Evolutionary conservation across 129 eudicot species (phyloP).

Genomic region (Centella asiatica): DNA sequence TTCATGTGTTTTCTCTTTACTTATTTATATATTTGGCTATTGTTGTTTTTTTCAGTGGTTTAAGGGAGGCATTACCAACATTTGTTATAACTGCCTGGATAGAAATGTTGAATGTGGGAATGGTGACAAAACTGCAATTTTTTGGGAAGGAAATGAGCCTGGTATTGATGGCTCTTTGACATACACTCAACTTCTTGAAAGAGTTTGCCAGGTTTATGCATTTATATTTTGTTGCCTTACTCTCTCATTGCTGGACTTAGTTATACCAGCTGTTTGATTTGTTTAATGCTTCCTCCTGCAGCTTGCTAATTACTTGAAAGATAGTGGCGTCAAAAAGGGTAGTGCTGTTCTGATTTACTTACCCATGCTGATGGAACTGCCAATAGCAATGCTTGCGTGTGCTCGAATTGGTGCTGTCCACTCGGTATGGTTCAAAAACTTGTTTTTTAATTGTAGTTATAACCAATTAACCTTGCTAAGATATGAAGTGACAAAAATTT

Average conservation of each 20-base stretch:
- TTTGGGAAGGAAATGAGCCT: slow-evolving; percentile 98
- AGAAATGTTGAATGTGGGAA: slow-evolving; percentile 44
- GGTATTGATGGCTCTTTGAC: slow-evolving; percentile 69
- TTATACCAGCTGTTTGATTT: neutral
- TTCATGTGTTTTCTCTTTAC: neutral
- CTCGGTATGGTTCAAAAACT: slow-evolving; percentile 41
- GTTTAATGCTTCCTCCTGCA: slow-evolving; percentile 16
- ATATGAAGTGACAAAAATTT: neutral
- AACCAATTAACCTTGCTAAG: neutral
- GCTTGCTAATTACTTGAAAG: slow-evolving; percentile 96
- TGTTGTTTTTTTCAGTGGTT: slow-evolving; percentile 40
- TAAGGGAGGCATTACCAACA: slow-evolving; percentile 62
- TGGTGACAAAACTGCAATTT: slow-evolving; percentile 76
- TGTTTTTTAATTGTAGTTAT: neutral
- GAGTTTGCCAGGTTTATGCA: slow-evolving; percentile 73
- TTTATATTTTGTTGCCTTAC: neutral
- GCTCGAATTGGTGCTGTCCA: slow-evolving; percentile 98
- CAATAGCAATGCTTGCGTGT: slow-evolving; percentile 96
- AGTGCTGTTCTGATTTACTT: slow-evolving; percentile 85
- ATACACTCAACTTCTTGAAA: slow-evolving; percentile 69
- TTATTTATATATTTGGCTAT: neutral
- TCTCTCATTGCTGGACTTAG: neutral
- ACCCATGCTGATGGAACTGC: slow-evolving; percentile 97
- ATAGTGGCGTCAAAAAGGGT: slow-evolving; percentile 74
- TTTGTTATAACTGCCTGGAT: slow-evolving; percentile 59